phyloP scores from a whole-genome alignment of 1,139 yeast genomes.

The Suhomyces wounanorum region DNA sequence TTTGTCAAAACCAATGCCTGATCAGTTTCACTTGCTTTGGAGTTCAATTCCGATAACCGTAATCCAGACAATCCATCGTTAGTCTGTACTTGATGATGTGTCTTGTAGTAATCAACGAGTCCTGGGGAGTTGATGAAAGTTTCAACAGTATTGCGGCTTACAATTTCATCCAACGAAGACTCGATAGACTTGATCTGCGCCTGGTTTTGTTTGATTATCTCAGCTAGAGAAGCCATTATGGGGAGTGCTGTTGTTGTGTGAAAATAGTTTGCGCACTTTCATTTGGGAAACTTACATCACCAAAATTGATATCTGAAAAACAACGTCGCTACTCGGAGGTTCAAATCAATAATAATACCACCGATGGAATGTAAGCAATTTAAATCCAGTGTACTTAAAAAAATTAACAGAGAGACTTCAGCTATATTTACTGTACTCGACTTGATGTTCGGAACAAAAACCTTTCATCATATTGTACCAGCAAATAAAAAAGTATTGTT shows the following conservation, averaged over 20 bases:
- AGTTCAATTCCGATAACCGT: slow-evolving; percentile 13
- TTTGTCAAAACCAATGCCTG: slow-evolving; percentile 11
- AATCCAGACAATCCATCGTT: slow-evolving; percentile 8
- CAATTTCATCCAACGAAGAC: neutral
- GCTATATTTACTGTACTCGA: too few relatives aligned
- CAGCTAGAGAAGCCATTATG: neutral
- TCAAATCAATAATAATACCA: neutral
- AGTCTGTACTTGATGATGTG: slow-evolving; percentile 2
- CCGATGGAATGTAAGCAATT: neutral
- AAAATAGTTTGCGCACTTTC: neutral
- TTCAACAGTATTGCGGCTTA: neutral
- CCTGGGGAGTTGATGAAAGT: slow-evolving; percentile 10
- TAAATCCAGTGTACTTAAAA: too few relatives aligned
- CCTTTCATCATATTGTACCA: too few relatives aligned
- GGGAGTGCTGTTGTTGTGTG: neutral
- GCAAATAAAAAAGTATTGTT: too few relatives aligned
- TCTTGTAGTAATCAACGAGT: slow-evolving; percentile 4
- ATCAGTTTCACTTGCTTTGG: slow-evolving; percentile 11
- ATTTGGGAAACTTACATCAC: neutral
- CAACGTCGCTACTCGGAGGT: neutral
- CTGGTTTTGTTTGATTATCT: slow-evolving; percentile 1
- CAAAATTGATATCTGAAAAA: neutral
- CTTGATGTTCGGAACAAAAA: too few relatives aligned
- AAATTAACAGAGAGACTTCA: too few relatives aligned
- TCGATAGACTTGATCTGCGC: slow-evolving; percentile 3